A percentile compares a stretch with the other conserved stretches of the same genome.
Evolutionary conservation across 345 rosid genomes (phyloP).

Genomic region (Populus deltoides): DNA sequence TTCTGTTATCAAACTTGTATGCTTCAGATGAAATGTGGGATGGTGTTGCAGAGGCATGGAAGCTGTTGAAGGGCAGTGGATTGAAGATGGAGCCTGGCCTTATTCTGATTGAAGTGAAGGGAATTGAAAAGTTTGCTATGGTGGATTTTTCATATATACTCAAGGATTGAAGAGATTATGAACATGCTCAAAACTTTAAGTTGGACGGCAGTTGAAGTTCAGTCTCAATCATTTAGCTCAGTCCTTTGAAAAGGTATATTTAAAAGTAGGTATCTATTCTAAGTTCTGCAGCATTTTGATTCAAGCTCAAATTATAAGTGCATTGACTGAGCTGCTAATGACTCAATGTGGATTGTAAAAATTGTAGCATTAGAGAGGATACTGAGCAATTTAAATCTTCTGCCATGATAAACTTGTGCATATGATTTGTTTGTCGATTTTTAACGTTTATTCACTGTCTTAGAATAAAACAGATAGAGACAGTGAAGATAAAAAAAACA

Average conservation of each 20-base stretch:
- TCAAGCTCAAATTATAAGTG: neutral
- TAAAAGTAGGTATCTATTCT: neutral
- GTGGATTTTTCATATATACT: slow-evolving; percentile 42
- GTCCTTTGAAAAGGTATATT: neutral
- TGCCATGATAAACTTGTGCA: neutral
- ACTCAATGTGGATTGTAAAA: neutral
- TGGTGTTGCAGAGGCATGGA: slow-evolving; percentile 52
- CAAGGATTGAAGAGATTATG: slow-evolving; percentile 42
- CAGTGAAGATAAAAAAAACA: too few relatives aligned
- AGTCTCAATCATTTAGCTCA: neutral
- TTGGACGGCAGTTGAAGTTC: slow-evolving; percentile 25
- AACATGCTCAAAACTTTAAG: slow-evolving; percentile 31
- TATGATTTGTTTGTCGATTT: too few relatives aligned
- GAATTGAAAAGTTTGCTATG: slow-evolving; percentile 44
- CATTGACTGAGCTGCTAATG: neutral
- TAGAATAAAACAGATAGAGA: too few relatives aligned
- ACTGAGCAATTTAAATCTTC: neutral
- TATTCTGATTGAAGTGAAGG: slow-evolving; percentile 52
- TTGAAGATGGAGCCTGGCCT: slow-evolving; percentile 57
- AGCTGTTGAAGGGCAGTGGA: slow-evolving; percentile 53
- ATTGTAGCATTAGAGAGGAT: neutral
- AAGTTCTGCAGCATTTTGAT: neutral
- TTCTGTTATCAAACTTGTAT: slow-evolving; percentile 54
- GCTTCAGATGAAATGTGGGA: slow-evolving; percentile 63
- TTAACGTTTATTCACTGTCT: too few relatives aligned